phyloP scores from a whole-genome alignment of 2,329 filamentous ascomycete genomes.

The Phoma sp. region DNA sequence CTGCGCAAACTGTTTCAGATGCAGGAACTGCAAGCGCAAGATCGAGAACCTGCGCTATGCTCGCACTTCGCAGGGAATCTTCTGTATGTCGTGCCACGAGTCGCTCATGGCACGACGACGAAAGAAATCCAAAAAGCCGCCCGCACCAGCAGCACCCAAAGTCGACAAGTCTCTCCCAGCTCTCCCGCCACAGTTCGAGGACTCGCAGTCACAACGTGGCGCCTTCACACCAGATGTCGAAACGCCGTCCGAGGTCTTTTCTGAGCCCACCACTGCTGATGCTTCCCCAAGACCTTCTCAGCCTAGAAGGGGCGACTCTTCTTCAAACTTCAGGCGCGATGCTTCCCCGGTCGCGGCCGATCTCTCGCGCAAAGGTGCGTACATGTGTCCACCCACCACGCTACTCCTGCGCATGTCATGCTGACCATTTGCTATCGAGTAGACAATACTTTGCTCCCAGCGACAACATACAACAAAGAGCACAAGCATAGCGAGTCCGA shows the following conservation, averaged over 20 bases:
- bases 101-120: slow-evolving; percentile 90
- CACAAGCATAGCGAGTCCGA: slow-evolving; percentile 73
- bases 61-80: slow-evolving; percentile 95
- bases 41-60: slow-evolving; percentile 99
- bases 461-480: slow-evolving; percentile 74
- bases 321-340: slow-evolving; percentile 47
- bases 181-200: slow-evolving; percentile 74
- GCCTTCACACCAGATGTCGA: slow-evolving; percentile 65
- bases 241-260: slow-evolving; percentile 66
- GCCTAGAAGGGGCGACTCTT: slow-evolving; percentile 45
- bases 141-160: slow-evolving; percentile 57
- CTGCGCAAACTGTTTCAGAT: slow-evolving; percentile 95
- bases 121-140: slow-evolving; percentile 74
- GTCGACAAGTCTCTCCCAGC: slow-evolving; percentile 93
- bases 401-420: neutral
- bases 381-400: neutral
- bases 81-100: slow-evolving; percentile 99
- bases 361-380: slow-evolving; percentile 44
- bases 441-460: slow-evolving; percentile 73
- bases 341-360: slow-evolving; percentile 45
- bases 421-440: slow-evolving; percentile 24
- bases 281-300: slow-evolving; percentile 62
- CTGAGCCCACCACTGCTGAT: slow-evolving; percentile 70
- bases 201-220: slow-evolving; percentile 60
- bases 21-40: slow-evolving; percentile 97